These are phyloP conservation scores for Suhomyces taliae DNA, from an alignment of 1,139 yeast species.

Conservation along the genomic window DNA sequence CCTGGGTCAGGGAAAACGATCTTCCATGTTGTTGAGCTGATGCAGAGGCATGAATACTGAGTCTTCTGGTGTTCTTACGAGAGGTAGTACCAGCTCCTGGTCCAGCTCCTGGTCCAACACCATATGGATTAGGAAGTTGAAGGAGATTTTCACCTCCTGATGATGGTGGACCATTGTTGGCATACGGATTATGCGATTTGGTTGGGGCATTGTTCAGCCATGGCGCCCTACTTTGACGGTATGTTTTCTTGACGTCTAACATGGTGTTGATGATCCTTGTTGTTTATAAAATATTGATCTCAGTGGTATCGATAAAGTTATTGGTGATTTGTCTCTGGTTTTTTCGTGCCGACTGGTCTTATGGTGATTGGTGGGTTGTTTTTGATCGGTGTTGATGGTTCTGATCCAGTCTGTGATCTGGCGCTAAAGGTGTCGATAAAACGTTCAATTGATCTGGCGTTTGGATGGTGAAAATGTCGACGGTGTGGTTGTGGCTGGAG, in stretches of 20 bases:
- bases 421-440: too few relatives aligned
- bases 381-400: too few relatives aligned
- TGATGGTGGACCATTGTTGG: constrained; percentile 24
- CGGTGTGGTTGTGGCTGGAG: too few relatives aligned
- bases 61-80: constrained; percentile 34
- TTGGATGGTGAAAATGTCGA: too few relatives aligned
- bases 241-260: constrained; percentile 31
- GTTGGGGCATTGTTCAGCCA: constrained; percentile 32
- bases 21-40: constrained; percentile 36
- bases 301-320: too few relatives aligned
- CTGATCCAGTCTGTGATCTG: too few relatives aligned
- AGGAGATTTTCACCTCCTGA: constrained; percentile 2
- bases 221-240: constrained; percentile 48
- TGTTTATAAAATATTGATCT: too few relatives aligned
- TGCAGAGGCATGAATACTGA: constrained; percentile 48
- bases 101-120: constrained; percentile 9
- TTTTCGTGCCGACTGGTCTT: too few relatives aligned
- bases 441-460: too few relatives aligned
- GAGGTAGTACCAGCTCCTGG: constrained; percentile 13
- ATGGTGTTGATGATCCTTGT: constrained; percentile 13
- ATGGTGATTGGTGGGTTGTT: too few relatives aligned
- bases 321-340: too few relatives aligned
- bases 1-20: constrained; percentile 23
- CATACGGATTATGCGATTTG: constrained; percentile 36
- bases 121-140: constrained; percentile 18